Conservation (phyloP, 192 early-diverging fungal species). For the Backusella mclennaniae region DNA sequence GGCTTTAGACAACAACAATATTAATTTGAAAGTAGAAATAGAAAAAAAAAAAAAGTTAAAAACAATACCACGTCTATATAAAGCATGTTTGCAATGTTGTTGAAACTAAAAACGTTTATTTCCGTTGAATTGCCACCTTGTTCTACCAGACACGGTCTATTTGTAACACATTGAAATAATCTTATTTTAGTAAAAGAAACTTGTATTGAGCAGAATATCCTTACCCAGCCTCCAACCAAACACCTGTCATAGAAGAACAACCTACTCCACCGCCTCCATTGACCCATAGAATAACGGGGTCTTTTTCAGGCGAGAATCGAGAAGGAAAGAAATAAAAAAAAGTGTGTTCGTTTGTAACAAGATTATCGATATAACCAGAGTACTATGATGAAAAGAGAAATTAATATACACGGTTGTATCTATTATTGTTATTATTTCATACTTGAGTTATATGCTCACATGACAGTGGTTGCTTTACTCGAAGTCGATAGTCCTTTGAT, state of each 20-base stretch:
- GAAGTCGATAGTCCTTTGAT: neutral
- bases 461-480: neutral
- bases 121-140: neutral
- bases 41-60: neutral
- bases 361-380: conserved; percentile 11
- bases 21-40: neutral
- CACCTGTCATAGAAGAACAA: conserved; percentile 73
- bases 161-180: neutral
- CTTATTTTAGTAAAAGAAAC: neutral
- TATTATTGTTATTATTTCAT: neutral
- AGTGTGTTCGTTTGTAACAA: conserved; percentile 60
- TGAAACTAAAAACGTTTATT: conserved; percentile 9
- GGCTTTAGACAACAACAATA: conserved; percentile 44
- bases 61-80: neutral
- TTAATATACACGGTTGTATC: neutral
- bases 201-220: neutral
- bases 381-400: neutral
- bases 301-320: conserved; percentile 63
- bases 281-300: conserved; percentile 61
- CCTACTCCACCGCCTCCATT: conserved; percentile 69
- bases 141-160: conserved; percentile 9
- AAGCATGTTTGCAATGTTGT: conserved; percentile 4
- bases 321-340: conserved; percentile 96
- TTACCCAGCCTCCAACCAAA: conserved; percentile 71
- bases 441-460: neutral